Base-by-base conservation (phyloP, 23 red algal species). In the Cyanidium caldarium region DNA sequence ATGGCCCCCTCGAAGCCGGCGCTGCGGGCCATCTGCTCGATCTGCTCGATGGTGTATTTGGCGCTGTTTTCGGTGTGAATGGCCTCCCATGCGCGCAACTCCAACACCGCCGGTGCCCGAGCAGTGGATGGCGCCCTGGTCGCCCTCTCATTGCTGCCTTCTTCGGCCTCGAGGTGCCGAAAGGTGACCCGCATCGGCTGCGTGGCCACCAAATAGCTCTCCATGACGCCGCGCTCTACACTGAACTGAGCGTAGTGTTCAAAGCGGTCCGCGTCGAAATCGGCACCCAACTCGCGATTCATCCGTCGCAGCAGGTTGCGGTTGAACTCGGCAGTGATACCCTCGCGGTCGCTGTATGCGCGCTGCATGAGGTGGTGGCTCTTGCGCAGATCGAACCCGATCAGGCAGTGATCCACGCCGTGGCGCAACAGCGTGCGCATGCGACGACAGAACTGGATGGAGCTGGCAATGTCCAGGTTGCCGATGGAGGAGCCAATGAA, bases 401-500 rank as follows among this genome's bases (percentile, higher is more conserved):
- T 42, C 70, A 95, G 67, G 33, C 87, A 71, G 31, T 79, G 35
- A 44, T 95, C 89, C 23, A 16, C 31, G 19, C 82, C 77, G 0
- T 68, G 76, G 10, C 45, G 71, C 30, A 95, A 42, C 35, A 34
- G 40, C 7, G 31, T 3, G 7, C 66, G 25, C 12, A 95, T 45
- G 33, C 45, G 33, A 5, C 65, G 65, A 28, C 86, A 57, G 45
- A 95, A 95, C 0, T 0, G 30, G 20, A 68, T 42, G 26, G 79
- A 82, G 15, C 57, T 58, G 16, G 34, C 44, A 19, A 23, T 19
- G 10, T 56, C 39, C 68, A 87, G 87, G 73, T 95, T 95, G 25
- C 89, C 89, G 30, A 95, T 83, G 34, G 78, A 84, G 0, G 83
- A 84, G 39, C 89, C 89, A 17, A 95, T 35, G 36, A 95, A 95